Evolutionary conservation across 1,284 basidiomycete species (phyloP).

Genomic region (Trichosporon coremiiforme): DNA sequence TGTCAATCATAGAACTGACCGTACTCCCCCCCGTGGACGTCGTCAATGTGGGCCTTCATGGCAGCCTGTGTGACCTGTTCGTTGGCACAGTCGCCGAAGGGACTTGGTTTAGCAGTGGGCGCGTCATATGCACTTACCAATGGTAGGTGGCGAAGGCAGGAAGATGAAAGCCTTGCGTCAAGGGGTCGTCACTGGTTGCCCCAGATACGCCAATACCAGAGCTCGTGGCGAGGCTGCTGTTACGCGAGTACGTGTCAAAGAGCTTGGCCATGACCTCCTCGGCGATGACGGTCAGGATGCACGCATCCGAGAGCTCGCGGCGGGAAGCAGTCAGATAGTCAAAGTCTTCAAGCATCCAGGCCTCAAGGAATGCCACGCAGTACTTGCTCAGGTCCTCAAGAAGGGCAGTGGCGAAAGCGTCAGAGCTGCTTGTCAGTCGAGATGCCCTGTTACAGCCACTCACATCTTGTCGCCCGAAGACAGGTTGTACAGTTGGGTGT

Average conservation of each 20-base stretch:
- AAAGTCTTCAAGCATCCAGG: not conserved
- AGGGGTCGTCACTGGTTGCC: not conserved
- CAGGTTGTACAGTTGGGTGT: not conserved
- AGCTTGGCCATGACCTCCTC: not conserved
- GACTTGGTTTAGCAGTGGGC: not conserved
- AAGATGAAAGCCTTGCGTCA: not conserved
- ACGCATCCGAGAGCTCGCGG: not conserved
- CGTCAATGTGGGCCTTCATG: not conserved
- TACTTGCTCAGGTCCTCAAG: not conserved
- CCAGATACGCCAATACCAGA: not conserved
- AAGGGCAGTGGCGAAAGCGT: not conserved
- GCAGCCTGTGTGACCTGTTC: not conserved
- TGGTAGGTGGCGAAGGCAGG: not conserved
- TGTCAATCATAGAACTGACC: not conserved
- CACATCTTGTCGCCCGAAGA: not conserved
- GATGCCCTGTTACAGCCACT: not conserved
- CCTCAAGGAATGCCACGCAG: not conserved
- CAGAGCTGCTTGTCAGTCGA: not conserved
- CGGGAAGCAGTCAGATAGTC: not conserved
- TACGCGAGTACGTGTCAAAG: not conserved
- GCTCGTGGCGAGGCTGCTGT: not conserved
- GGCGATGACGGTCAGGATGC: not conserved
- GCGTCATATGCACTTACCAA: not conserved
- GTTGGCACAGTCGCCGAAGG: not conserved
- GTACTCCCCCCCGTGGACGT: not conserved